Percentiles rank a stretch among this genome's conserved stretches.
These are phyloP conservation scores for Sabuloglossum arenarium DNA, from an alignment of 495 filamentous ascomycete species.

Conservation along the genomic window DNA sequence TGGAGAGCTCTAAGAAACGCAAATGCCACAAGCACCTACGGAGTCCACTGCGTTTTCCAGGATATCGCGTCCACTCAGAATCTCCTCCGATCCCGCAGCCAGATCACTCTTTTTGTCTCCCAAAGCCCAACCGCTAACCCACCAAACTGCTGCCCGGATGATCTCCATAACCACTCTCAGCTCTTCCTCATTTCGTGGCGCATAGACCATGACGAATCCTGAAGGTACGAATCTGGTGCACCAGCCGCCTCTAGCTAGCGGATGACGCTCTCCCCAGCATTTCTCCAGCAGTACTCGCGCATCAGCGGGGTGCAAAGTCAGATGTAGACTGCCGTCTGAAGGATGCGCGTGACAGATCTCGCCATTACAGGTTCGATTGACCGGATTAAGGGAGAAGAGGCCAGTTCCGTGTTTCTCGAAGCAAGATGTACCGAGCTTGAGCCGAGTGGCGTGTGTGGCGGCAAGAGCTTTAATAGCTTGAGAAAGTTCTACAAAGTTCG, in stretches of 20 bases:
- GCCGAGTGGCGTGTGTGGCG: not conserved
- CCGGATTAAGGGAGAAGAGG: constrained; percentile 37
- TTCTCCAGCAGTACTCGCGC: constrained; percentile 53
- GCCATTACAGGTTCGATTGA: constrained; percentile 45
- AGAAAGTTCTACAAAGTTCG: not conserved
- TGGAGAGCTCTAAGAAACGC: not conserved
- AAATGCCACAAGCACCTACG: not conserved
- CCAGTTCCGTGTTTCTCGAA: constrained; percentile 65
- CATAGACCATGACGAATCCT: constrained; percentile 69
- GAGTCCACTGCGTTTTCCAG: not conserved
- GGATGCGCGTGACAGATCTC: constrained; percentile 70
- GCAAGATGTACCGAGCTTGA: constrained; percentile 36
- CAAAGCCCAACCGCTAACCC: constrained; percentile 24
- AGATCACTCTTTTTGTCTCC: not conserved
- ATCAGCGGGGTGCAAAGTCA: constrained; percentile 60
- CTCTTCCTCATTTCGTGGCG: constrained; percentile 49
- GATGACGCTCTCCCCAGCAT: constrained; percentile 83
- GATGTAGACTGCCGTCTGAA: constrained; percentile 53
- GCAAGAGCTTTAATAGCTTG: not conserved
- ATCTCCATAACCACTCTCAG: constrained; percentile 47
- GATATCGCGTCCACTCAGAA: not conserved
- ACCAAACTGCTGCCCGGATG: constrained; percentile 49
- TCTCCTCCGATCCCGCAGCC: not conserved
- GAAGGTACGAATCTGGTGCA: constrained; percentile 34
- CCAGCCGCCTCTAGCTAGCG: constrained; percentile 41